Evolutionary conservation across 768 basidiomycete genomes (phyloP).

Genomic region (Leucocoprinus sp.): DNA sequence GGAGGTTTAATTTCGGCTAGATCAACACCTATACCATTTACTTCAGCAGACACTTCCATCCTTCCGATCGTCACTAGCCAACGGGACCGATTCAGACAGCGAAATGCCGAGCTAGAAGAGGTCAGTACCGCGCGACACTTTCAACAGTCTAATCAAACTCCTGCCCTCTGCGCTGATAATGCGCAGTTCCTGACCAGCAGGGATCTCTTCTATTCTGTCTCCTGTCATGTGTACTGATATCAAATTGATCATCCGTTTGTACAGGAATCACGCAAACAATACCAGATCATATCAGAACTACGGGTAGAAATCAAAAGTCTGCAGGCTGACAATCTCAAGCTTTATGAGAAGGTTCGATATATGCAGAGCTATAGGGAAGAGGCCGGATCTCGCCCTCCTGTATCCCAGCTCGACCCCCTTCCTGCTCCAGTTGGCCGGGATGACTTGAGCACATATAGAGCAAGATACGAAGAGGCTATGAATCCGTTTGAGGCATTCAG

Average conservation of each 20-base stretch:
- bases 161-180: not conserved
- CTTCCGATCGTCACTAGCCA: conserved; percentile 98
- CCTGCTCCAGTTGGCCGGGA: conserved; percentile 45
- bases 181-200: not conserved
- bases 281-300: conserved; percentile 90
- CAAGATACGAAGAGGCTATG: conserved; percentile 93
- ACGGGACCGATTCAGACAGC: conserved; percentile 93
- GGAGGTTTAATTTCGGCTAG: conserved; percentile 29
- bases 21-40: conserved; percentile 62
- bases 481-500: conserved; percentile 98
- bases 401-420: conserved; percentile 63
- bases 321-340: conserved; percentile 92
- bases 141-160: not conserved
- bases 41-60: conserved; percentile 84
- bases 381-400: conserved; percentile 36
- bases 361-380: conserved; percentile 95
- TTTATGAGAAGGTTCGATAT: conserved; percentile 98
- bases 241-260: too few relatives aligned
- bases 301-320: conserved; percentile 85
- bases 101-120: conserved; percentile 96
- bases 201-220: too few relatives aligned
- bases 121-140: conserved; percentile 29
- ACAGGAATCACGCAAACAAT: conserved; percentile 92
- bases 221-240: too few relatives aligned
- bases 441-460: conserved; percentile 83